Conservation (phyloP, 768 basidiomycete species). For the Boletus eberwhitei region DNA sequence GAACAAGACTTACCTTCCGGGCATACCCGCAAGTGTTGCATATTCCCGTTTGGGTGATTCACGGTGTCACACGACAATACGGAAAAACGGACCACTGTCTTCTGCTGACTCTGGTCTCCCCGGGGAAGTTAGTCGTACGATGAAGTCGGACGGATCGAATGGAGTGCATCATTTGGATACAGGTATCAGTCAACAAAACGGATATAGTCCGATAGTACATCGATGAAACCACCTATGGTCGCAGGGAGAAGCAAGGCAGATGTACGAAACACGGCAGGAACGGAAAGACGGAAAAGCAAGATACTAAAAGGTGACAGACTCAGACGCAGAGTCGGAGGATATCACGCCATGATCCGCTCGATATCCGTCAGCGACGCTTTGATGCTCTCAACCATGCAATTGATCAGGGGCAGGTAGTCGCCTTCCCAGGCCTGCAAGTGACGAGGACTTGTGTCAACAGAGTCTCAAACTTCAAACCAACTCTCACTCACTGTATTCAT, state of each 20-base stretch:
- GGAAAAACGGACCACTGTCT: too few species aligned
- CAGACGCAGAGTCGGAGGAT: background rate
- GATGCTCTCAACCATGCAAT: constrained; percentile 29
- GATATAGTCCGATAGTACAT: background rate
- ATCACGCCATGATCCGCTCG: constrained; percentile 30
- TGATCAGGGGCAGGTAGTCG: constrained; percentile 31
- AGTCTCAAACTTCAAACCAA: background rate
- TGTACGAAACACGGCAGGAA: background rate
- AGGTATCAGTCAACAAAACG: background rate
- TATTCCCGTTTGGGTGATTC: too few species aligned
- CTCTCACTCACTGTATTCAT: constrained; percentile 30
- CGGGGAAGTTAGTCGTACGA: background rate
- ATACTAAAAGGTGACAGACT: background rate
- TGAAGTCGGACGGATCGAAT: background rate
- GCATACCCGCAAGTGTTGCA: too few species aligned
- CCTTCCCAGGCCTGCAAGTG: constrained; percentile 33
- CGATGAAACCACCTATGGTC: background rate
- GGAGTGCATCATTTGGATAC: background rate
- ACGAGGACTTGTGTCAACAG: background rate
- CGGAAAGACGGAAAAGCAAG: background rate
- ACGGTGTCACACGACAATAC: background rate
- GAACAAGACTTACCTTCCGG: too few species aligned
- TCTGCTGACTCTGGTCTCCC: too few species aligned
- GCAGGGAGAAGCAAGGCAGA: background rate
- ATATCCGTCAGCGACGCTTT: constrained; percentile 25